Conservation (phyloP, 2,329 filamentous ascomycete genomes). For the Sporothrix euskadiensis region DNA sequence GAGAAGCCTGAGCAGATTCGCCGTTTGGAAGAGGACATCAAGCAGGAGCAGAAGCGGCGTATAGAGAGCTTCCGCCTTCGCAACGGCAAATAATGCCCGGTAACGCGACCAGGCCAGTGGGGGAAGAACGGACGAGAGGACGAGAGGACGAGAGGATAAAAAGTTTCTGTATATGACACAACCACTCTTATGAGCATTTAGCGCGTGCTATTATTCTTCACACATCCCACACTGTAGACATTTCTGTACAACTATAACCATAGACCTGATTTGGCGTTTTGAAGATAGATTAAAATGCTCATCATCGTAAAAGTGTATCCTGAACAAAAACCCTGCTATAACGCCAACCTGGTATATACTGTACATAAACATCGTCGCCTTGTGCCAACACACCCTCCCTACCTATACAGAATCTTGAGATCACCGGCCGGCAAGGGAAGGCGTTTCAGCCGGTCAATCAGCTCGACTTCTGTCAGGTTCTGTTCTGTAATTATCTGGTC, state of each 20-base stretch:
- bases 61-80: not conserved
- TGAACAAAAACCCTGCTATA: not conserved
- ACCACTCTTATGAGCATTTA: constrained; percentile 18
- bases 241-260: not conserved
- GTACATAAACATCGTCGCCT: not conserved
- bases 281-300: not conserved
- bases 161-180: not conserved
- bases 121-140: not conserved
- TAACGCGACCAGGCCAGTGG: too few species aligned
- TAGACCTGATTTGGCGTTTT: not conserved
- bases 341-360: constrained; percentile 17
- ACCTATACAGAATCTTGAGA: constrained; percentile 56
- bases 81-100: not conserved
- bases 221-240: not conserved
- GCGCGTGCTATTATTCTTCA: not conserved
- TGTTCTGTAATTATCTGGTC: constrained; percentile 81
- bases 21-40: constrained; percentile 34
- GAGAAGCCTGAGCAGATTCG: constrained; percentile 32
- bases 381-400: not conserved
- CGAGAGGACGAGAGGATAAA: not conserved
- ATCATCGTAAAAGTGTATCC: not conserved
- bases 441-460: constrained; percentile 66
- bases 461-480: constrained; percentile 67
- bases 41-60: constrained; percentile 16
- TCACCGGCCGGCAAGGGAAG: constrained; percentile 56